phyloP scores from a whole-genome alignment of 2,329 filamentous ascomycete genomes.

The Cladosporium sp. region DNA sequence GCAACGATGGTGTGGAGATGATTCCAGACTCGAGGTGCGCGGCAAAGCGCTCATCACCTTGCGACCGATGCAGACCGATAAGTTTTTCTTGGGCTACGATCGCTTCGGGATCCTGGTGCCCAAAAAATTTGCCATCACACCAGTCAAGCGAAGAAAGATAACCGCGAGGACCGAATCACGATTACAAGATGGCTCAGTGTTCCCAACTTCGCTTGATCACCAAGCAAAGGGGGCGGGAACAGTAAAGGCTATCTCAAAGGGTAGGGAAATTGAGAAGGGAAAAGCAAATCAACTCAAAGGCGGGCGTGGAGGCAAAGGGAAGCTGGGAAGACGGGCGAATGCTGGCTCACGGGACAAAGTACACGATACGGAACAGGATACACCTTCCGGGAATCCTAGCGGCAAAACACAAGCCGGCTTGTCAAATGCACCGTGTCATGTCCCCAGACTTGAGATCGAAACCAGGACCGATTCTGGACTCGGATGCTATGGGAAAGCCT shows the following conservation, averaged over 20 bases:
- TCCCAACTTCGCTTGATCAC: not conserved
- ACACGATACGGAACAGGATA: not conserved
- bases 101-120: slow-evolving; percentile 2
- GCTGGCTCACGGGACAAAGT: not conserved
- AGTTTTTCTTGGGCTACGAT: not conserved
- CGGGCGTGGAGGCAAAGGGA: not conserved
- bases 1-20: slow-evolving; percentile 5
- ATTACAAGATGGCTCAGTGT: not conserved
- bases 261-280: not conserved
- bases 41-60: not conserved
- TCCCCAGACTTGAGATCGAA: not conserved
- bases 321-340: not conserved
- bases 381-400: not conserved
- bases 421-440: not conserved
- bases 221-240: not conserved
- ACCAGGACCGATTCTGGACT: not conserved
- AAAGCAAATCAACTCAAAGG: not conserved
- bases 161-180: not conserved
- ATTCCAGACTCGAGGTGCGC: slow-evolving; percentile 1
- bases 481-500: not conserved
- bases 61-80: slow-evolving; percentile 1
- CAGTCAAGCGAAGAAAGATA: not conserved
- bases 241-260: not conserved
- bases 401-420: not conserved
- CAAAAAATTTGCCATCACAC: not conserved